A percentile compares a stretch with the other conserved stretches of the same genome.
Evolutionary conservation across 1,284 basidiomycete species (phyloP).

Genomic region (Puccinia novopanici): DNA sequence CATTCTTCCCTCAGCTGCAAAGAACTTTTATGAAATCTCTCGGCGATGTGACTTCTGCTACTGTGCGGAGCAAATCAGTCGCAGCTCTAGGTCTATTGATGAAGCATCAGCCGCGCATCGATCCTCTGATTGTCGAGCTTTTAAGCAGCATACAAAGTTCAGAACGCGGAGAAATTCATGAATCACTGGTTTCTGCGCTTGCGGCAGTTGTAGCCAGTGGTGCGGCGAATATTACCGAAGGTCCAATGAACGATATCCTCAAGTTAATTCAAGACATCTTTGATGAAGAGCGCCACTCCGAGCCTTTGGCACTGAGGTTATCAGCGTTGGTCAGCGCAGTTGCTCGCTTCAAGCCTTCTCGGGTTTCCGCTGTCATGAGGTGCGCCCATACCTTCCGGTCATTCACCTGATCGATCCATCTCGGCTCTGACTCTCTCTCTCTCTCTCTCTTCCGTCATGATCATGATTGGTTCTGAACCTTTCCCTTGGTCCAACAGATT

Average conservation of each 20-base stretch:
- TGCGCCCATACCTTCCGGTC: background rate
- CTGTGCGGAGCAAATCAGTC: conserved; percentile 79
- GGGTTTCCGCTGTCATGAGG: conserved; percentile 9
- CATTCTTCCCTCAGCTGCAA: conserved; percentile 97
- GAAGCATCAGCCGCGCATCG: conserved; percentile 80
- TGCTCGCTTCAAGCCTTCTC: conserved; percentile 17
- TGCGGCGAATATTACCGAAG: conserved; percentile 35
- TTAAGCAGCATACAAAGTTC: conserved; percentile 19
- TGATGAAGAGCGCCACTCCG: conserved; percentile 32
- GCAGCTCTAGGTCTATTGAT: conserved; percentile 87
- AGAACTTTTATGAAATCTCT: conserved; percentile 94
- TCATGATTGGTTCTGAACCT: too few relatives aligned
- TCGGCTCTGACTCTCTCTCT: background rate
- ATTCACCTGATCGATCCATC: background rate
- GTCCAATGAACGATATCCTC: conserved; percentile 31
- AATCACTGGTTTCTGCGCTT: conserved; percentile 37
- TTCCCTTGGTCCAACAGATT: too few relatives aligned
- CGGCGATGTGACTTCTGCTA: conserved; percentile 74
- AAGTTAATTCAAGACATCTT: conserved; percentile 43
- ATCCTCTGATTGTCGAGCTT: conserved; percentile 60
- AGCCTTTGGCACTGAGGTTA: conserved; percentile 38
- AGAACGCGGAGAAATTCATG: conserved; percentile 34
- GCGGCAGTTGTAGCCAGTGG: conserved; percentile 40
- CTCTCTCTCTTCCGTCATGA: background rate
- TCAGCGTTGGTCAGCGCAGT: conserved; percentile 30